phyloP scores from a whole-genome alignment of 495 filamentous ascomycete species.

The Aspergillus cavernicola region DNA sequence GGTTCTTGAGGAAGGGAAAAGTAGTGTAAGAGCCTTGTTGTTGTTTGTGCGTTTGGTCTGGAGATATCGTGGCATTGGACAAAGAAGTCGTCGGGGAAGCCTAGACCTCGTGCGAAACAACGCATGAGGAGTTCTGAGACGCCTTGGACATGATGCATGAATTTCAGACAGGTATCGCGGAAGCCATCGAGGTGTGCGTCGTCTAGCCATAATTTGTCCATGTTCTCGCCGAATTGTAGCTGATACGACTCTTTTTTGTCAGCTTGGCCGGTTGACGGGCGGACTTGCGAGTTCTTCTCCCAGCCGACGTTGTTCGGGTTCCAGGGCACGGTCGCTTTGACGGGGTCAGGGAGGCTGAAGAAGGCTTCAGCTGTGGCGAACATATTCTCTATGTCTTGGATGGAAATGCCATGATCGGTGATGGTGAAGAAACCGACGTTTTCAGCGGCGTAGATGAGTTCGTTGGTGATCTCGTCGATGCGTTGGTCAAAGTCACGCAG shows the following conservation, averaged over 20 bases:
- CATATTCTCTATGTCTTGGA: constrained; percentile 47
- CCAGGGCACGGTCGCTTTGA: constrained; percentile 54
- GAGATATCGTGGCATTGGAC: constrained; percentile 49
- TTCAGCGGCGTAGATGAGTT: constrained; percentile 56
- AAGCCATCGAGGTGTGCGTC: constrained; percentile 49
- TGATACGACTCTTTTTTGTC: constrained; percentile 64
- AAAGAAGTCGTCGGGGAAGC: constrained; percentile 56
- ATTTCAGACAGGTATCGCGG: constrained; percentile 34
- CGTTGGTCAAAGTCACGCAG: constrained; percentile 51
- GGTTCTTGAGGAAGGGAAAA: constrained; percentile 39
- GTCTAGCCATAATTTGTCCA: constrained; percentile 49
- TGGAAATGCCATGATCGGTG: constrained; percentile 51
- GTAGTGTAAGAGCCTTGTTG: constrained; percentile 59
- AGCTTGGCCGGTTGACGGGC: constrained; percentile 55
- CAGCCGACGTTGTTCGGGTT: constrained; percentile 57
- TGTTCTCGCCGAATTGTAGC: constrained; percentile 55
- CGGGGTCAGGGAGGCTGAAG: constrained; percentile 51
- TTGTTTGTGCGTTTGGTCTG: constrained; percentile 49
- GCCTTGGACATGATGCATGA: constrained; percentile 51
- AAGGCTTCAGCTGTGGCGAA: constrained; percentile 50
- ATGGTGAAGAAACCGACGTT: constrained; percentile 63
- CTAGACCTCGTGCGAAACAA: constrained; percentile 57
- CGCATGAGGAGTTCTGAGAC: constrained; percentile 56
- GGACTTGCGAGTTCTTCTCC: constrained; percentile 59
- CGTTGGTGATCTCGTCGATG: constrained; percentile 49